Evolutionary conservation across 768 basidiomycete species (phyloP).

Genomic region (Melanogaster broomeanus): DNA sequence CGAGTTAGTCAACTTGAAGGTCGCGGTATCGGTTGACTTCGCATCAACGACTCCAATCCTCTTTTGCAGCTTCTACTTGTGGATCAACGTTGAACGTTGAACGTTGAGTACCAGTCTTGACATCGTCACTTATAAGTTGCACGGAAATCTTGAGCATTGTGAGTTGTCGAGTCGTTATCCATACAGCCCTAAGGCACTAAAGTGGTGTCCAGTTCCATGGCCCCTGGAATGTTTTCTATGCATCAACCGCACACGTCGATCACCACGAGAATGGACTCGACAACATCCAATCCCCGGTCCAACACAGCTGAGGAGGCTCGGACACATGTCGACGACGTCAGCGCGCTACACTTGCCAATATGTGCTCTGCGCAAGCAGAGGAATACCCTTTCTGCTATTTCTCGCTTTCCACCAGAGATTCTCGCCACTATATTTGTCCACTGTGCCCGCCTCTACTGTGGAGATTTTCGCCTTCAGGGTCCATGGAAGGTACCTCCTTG

Average conservation of each 20-base stretch:
- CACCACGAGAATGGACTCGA: neutral
- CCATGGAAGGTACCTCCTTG: slow-evolving; percentile 12
- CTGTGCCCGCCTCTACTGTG: slow-evolving; percentile 1
- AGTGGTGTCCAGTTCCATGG: no score
- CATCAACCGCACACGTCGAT: neutral
- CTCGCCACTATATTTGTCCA: slow-evolving; percentile 23
- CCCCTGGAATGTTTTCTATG: neutral
- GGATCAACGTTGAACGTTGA: neutral
- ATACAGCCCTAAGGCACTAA: no score
- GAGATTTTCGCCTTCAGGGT: neutral
- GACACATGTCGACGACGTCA: slow-evolving; percentile 16
- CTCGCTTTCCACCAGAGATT: slow-evolving; percentile 21
- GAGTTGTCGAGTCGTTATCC: neutral
- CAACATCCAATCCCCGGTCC: neutral
- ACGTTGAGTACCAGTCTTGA: no score
- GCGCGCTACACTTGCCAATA: slow-evolving; percentile 10
- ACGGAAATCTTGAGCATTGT: neutral
- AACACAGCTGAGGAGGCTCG: neutral
- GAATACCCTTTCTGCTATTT: slow-evolving; percentile 18
- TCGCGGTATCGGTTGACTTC: no score
- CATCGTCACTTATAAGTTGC: neutral
- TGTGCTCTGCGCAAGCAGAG: slow-evolving; percentile 15
- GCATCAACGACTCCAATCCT: no score
- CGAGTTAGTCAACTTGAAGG: no score
- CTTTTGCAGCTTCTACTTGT: neutral